Conservation (phyloP, 768 basidiomycete species). For the Tricholoma bakamatsutake region DNA sequence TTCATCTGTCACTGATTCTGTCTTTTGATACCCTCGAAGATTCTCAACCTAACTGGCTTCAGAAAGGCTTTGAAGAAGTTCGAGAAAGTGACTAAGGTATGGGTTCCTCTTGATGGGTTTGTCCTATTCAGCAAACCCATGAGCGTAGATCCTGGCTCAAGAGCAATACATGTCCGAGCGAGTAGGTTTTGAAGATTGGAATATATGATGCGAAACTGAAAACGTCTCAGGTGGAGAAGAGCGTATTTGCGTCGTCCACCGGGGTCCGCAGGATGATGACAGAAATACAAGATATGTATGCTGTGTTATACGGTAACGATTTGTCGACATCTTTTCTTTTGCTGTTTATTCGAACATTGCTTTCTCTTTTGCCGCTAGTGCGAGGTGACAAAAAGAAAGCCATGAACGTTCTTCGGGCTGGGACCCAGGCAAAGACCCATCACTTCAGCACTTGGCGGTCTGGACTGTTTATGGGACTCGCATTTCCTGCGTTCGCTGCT, state of each 20-base stretch:
- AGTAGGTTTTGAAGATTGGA: conserved; percentile 27
- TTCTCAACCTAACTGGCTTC: conserved; percentile 87
- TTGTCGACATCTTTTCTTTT: not conserved
- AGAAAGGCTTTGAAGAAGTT: conserved; percentile 84
- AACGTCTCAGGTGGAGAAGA: conserved; percentile 51
- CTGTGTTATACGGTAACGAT: conserved; percentile 68
- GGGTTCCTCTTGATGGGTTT: not conserved
- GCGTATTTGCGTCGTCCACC: conserved; percentile 60
- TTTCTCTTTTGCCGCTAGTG: conserved; percentile 23
- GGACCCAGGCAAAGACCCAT: conserved; percentile 45
- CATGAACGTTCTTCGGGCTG: conserved; percentile 54
- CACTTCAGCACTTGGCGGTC: conserved; percentile 71
- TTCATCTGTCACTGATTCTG: not conserved
- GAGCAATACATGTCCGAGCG: conserved; percentile 78
- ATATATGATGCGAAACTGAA: not conserved
- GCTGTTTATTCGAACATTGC: conserved; percentile 39
- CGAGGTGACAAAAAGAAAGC: conserved; percentile 79
- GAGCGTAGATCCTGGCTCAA: conserved; percentile 54
- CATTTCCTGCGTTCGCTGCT: conserved; percentile 57
- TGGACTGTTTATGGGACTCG: conserved; percentile 66
- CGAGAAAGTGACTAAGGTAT: conserved; percentile 69
- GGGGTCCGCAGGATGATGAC: conserved; percentile 61
- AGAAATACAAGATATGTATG: conserved; percentile 62
- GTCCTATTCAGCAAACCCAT: not conserved
- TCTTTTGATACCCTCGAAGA: conserved; percentile 30